Evolutionary conservation across 345 rosid genomes (phyloP), one percentile per base, ranked within the genome.

Genomic region (Linum trigynum): DNA sequence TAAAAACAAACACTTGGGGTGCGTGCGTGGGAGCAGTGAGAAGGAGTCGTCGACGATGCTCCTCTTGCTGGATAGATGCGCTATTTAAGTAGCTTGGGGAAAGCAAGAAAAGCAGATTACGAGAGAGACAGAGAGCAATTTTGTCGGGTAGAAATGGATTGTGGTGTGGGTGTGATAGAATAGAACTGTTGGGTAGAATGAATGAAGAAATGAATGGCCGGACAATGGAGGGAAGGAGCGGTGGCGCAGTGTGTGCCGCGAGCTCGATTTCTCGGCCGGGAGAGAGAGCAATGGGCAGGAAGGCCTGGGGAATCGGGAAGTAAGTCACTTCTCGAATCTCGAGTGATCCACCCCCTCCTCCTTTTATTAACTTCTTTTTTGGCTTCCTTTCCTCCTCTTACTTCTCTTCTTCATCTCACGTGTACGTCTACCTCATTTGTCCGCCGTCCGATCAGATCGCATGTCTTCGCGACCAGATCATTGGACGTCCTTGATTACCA

Each of bases 251-350:
- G 50, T 11, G 10, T 7, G 50, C 9, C 50, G 6, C 50, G 6
- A 7, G 6, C 50, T 43, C 9, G 9, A 15, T 48, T 9, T 48
- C 14, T 48, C 14, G 53, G 12, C 53, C 14, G 53, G 14, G 32
- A 36, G 67, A 55, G 61, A 59, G 62, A 40, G 57, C 4, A 38
- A 66, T 42, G 40, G 14, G 70, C 32, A 45, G 39, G 3, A 39
- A 9, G 67, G 0, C 71, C 66, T n/a, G 5, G 65, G 59, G 39
- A 75, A 81, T 78, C 69, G 70, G 86, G 83, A 77, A 82, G 71
- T 57, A 61, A 69, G 67, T 79, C 78, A 74, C 71, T 67, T 66
- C 63, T 67, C 62, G 53, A 48, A 48, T 72, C 70, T 66, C 63
- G 67, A 64, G 73, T 75, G 71, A 39, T 72, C 75, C 77, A 65